These are phyloP conservation scores for Dryas octopetala DNA, from an alignment of 306 rosid genomes.

Conservation along the genomic window DNA sequence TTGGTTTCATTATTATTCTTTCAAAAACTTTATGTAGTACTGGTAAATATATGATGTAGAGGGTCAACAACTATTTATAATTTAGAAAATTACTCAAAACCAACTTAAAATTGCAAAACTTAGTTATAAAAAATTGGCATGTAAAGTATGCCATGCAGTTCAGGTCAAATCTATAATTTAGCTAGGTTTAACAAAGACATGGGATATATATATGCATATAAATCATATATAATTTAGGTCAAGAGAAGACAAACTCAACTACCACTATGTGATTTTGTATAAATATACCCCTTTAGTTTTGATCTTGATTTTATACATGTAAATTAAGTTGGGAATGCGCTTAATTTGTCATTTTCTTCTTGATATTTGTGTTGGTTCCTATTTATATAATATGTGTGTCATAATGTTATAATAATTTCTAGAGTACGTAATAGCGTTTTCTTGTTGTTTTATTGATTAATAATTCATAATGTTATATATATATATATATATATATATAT, in stretches of 20 bases:
- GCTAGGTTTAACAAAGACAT: slow-evolving; percentile 25
- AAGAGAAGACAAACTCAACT: slow-evolving; percentile 6
- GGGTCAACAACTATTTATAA: background rate
- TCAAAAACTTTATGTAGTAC: background rate
- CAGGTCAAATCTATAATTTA: background rate
- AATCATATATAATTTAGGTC: background rate
- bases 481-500: background rate
- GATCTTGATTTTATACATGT: background rate
- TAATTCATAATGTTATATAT: background rate
- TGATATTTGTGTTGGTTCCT: too few species aligned
- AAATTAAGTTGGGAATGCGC: too few species aligned
- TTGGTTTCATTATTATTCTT: background rate
- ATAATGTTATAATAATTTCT: too few species aligned
- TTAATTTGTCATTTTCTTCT: too few species aligned
- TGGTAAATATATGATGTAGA: background rate
- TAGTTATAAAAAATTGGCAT: slow-evolving; percentile 26
- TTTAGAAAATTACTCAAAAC: background rate
- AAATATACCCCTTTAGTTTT: background rate
- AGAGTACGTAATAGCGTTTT: too few species aligned
- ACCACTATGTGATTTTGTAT: background rate
- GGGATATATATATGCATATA: slow-evolving; percentile 5
- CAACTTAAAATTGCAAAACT: background rate
- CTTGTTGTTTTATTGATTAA: too few species aligned
- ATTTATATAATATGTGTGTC: too few species aligned
- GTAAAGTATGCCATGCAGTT: slow-evolving; percentile 22